Conservation (phyloP, 2,329 filamentous ascomycete species). For the Pezicula rhizophila region DNA sequence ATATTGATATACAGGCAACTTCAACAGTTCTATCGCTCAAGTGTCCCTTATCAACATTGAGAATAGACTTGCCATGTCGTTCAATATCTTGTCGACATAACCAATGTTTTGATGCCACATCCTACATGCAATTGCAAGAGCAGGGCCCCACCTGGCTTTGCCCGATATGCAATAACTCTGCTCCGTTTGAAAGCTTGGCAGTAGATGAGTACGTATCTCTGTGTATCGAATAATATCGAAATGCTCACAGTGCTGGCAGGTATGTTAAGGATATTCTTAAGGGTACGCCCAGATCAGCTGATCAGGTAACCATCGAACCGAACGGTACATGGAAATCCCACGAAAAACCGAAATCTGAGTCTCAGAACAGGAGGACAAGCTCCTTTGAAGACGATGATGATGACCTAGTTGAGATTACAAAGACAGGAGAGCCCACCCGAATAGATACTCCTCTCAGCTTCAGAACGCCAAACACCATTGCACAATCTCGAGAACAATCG, state of each 20-base stretch:
- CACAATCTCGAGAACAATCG: constrained; percentile 27
- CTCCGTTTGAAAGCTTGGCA: constrained; percentile 74
- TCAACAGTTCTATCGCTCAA: constrained; percentile 87
- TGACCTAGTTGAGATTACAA: constrained; percentile 43
- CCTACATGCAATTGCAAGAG: constrained; percentile 89
- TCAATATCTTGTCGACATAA: constrained; percentile 78
- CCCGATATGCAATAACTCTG: constrained; percentile 81
- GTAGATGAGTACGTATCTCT: constrained; percentile 68
- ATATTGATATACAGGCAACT: constrained; percentile 83
- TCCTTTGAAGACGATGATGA: constrained; percentile 38
- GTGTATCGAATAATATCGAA: constrained; percentile 1
- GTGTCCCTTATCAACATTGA: constrained; percentile 82
- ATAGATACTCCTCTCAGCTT: constrained; percentile 15
- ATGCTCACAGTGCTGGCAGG: constrained; percentile 34
- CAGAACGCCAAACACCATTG: constrained; percentile 16
- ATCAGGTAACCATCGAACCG: constrained; percentile 87
- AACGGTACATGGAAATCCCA: constrained; percentile 66
- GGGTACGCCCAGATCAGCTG: constrained; percentile 62
- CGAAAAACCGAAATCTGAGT: constrained; percentile 16
- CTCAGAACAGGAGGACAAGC: constrained; percentile 14
- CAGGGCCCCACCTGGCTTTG: constrained; percentile 97
- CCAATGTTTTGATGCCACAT: constrained; percentile 90
- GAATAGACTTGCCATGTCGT: constrained; percentile 74
- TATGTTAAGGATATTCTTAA: constrained; percentile 84
- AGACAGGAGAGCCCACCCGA: constrained; percentile 24